Evolutionary conservation across 192 early-diverging fungal species (phyloP).

Genomic region (Phlyctochytrium planicorne): DNA sequence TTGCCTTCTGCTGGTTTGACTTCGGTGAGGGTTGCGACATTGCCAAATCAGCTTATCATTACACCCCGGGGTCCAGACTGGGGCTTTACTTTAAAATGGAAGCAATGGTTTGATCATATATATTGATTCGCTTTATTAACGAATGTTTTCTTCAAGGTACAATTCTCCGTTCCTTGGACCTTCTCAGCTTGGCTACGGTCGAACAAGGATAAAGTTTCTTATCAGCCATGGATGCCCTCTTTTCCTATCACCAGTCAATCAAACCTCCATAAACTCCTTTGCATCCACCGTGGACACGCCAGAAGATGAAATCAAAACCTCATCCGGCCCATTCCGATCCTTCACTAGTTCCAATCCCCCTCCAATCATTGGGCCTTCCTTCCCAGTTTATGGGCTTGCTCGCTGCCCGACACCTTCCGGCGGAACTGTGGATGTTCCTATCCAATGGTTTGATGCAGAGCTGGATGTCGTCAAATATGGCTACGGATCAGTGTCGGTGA

Average conservation of each 20-base stretch:
- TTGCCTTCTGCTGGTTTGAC: constrained; percentile 15
- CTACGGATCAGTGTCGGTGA: background rate
- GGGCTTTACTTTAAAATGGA: constrained; percentile 14
- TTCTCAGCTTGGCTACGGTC: constrained; percentile 1
- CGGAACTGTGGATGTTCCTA: background rate
- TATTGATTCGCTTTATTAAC: background rate
- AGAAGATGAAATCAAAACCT: background rate
- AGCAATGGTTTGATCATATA: constrained; percentile 5
- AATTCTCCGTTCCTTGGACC: constrained; percentile 5
- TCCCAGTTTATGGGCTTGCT: background rate
- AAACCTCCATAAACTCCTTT: background rate
- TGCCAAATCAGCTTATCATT: constrained; percentile 22
- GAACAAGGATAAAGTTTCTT: constrained; percentile 1
- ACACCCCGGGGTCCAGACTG: constrained; percentile 18
- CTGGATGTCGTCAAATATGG: background rate
- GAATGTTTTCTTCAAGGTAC: background rate
- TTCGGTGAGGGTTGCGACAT: constrained; percentile 11
- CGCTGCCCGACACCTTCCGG: background rate
- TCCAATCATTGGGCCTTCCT: background rate
- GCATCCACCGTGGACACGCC: background rate
- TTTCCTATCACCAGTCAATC: background rate
- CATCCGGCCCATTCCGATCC: too few species aligned
- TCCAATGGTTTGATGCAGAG: background rate
- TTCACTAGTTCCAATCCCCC: background rate
- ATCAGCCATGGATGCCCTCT: constrained; percentile 1